phyloP scores from a whole-genome alignment of 2,329 filamentous ascomycete species.

The Alternaria sp. region DNA sequence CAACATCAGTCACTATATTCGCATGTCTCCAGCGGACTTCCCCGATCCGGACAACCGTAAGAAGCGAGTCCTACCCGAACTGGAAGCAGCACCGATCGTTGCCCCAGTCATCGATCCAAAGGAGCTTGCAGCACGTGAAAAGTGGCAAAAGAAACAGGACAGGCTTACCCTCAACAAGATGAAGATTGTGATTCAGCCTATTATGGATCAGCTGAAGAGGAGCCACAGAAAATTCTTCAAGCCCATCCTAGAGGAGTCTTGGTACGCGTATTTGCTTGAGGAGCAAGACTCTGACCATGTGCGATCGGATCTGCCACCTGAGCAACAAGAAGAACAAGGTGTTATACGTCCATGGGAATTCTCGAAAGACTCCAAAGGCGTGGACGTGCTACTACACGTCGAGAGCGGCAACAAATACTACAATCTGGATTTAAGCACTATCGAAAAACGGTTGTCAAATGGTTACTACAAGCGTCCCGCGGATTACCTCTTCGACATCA shows the following conservation, averaged over 20 bases:
- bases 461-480: slow-evolving; percentile 92
- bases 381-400: slow-evolving; percentile 77
- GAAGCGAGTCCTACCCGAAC: slow-evolving; percentile 79
- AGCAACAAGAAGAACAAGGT: slow-evolving; percentile 63
- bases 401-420: slow-evolving; percentile 87
- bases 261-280: slow-evolving; percentile 83
- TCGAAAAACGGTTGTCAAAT: slow-evolving; percentile 95
- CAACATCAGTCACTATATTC: slow-evolving; percentile 76
- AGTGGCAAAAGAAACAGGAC: slow-evolving; percentile 81
- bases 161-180: slow-evolving; percentile 83
- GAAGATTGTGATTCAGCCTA: slow-evolving; percentile 88
- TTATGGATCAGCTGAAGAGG: slow-evolving; percentile 95
- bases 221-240: slow-evolving; percentile 89
- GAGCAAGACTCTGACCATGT: slow-evolving; percentile 77
- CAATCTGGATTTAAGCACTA: slow-evolving; percentile 90
- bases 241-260: slow-evolving; percentile 73
- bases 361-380: slow-evolving; percentile 79
- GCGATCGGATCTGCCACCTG: slow-evolving; percentile 66
- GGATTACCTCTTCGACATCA: slow-evolving; percentile 90
- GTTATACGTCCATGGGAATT: slow-evolving; percentile 78
- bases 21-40: slow-evolving; percentile 82
- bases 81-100: slow-evolving; percentile 74
- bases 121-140: slow-evolving; percentile 80
- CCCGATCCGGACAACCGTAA: slow-evolving; percentile 87
- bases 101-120: slow-evolving; percentile 60